Evolutionary conservation across 164 flowering plant genomes (phyloP).

Genomic region (Annona cherimola): DNA sequence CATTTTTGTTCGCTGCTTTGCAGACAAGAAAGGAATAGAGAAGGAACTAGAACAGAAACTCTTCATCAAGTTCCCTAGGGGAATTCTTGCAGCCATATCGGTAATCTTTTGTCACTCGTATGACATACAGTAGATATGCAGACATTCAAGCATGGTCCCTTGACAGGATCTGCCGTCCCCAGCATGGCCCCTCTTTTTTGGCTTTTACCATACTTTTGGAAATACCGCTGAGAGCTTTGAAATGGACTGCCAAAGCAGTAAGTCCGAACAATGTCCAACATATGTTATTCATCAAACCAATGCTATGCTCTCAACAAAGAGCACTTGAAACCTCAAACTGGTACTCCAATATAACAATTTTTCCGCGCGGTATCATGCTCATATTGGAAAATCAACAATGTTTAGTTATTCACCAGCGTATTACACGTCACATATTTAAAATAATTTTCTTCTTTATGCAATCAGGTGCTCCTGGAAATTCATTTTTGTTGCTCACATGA

Average conservation of each 20-base stretch:
- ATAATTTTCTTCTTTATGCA: not conserved
- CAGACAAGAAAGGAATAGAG: slow-evolving; percentile 64
- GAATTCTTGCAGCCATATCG: slow-evolving; percentile 66
- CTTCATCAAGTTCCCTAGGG: slow-evolving; percentile 64
- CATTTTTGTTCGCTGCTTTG: slow-evolving; percentile 82
- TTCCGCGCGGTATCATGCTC: not conserved
- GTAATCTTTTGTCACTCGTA: slow-evolving; percentile 28
- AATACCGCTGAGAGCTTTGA: too few relatives aligned
- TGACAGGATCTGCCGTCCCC: too few relatives aligned
- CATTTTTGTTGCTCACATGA: not conserved
- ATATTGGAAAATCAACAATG: not conserved
- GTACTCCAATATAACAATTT: too few relatives aligned
- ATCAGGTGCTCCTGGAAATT: not conserved
- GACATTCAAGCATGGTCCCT: too few relatives aligned
- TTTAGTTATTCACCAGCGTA: not conserved
- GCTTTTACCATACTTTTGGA: too few relatives aligned
- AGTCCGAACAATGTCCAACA: too few relatives aligned
- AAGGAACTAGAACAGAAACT: slow-evolving; percentile 51
- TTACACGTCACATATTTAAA: not conserved
- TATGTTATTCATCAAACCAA: too few relatives aligned
- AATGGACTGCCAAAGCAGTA: too few relatives aligned
- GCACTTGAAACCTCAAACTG: not conserved
- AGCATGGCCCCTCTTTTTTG: too few relatives aligned
- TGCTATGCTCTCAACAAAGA: not conserved
- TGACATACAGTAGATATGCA: not conserved